These are phyloP conservation scores for Stachybotrys chlorohalonatus DNA, from an alignment of 2,329 filamentous ascomycete species.

Conservation along the genomic window DNA sequence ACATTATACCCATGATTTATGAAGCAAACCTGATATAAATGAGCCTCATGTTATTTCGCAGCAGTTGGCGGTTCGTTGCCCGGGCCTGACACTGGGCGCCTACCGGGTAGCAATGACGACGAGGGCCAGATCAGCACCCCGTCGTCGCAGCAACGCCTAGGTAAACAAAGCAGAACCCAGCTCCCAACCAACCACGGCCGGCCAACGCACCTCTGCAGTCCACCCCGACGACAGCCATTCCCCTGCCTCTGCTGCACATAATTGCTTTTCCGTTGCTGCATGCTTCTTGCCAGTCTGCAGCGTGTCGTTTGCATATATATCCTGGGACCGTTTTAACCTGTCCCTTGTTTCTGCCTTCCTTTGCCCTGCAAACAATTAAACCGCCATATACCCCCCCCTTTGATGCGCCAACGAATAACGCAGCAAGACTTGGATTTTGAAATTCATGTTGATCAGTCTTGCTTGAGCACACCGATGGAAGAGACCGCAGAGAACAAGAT, in stretches of 20 bases:
- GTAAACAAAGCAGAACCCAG: neutral
- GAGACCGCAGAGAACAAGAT: conserved; percentile 18
- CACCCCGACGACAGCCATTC: neutral
- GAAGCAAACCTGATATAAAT: too few species aligned
- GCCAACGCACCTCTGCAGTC: neutral
- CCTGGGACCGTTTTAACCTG: neutral
- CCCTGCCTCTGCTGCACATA: neutral
- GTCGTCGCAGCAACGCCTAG: neutral
- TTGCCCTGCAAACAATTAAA: conserved; percentile 6
- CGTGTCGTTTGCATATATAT: neutral
- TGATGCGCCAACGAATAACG: conserved; percentile 18
- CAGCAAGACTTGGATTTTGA: conserved; percentile 32
- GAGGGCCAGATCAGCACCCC: neutral
- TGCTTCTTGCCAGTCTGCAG: neutral
- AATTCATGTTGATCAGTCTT: conserved; percentile 39
- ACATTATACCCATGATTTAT: too few species aligned
- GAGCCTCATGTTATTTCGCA: too few species aligned
- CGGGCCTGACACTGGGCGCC: neutral
- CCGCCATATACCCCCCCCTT: conserved; percentile 4
- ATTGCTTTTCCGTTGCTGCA: neutral
- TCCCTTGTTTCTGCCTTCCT: conserved; percentile 9
- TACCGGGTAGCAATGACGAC: neutral
- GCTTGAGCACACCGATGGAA: conserved; percentile 30
- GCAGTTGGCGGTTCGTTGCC: too few species aligned
- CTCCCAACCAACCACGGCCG: neutral